These are phyloP conservation scores for Ceratocystis smalleyi DNA, from an alignment of 2,329 filamentous ascomycete genomes.

Conservation along the genomic window DNA sequence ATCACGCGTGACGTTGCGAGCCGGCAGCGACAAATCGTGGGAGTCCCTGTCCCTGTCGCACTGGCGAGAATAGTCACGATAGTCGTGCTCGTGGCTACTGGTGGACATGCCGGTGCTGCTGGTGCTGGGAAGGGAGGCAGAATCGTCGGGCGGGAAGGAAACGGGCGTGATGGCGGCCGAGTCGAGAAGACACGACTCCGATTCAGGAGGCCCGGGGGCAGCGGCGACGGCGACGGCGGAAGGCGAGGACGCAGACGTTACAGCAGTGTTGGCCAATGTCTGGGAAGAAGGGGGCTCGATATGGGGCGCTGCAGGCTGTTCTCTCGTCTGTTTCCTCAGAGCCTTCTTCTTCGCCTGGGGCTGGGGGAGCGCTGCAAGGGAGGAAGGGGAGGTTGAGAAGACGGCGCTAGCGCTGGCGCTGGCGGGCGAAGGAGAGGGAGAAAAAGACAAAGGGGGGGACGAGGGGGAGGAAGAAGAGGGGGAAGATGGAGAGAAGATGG, in stretches of 20 bases:
- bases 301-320: neutral
- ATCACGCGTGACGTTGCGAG: conserved; percentile 63
- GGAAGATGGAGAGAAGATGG: neutral
- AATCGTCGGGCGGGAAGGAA: conserved; percentile 7
- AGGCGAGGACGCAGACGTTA: neutral
- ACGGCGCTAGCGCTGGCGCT: neutral
- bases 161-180: conserved; percentile 25
- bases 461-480: neutral
- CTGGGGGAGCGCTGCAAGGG: neutral
- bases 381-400: neutral
- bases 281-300: neutral
- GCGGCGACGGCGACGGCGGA: neutral
- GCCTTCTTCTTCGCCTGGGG: neutral
- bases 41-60: conserved; percentile 48
- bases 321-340: neutral
- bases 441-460: neutral
- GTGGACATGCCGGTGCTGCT: conserved; percentile 22
- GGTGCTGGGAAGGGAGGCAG: conserved; percentile 10
- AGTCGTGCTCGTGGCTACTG: conserved; percentile 23
- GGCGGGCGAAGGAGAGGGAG: neutral
- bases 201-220: neutral
- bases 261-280: neutral
- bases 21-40: conserved; percentile 72
- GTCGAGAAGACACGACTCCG: conserved; percentile 26
- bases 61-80: conserved; percentile 15